Conservation (phyloP, 257 asterid species). For the Solanum pinnatisectum region DNA sequence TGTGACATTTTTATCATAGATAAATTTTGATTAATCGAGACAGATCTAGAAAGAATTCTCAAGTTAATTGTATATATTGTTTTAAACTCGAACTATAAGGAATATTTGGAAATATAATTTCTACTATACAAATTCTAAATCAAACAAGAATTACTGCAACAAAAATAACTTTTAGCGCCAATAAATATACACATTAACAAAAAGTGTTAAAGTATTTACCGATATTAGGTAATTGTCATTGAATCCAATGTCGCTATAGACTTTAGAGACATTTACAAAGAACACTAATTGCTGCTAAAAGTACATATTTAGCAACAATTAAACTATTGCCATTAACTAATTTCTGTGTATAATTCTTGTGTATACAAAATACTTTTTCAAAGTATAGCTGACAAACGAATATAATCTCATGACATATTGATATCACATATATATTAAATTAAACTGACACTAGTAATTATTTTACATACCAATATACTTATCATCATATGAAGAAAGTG, state of each 20-base stretch:
- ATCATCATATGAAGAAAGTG: neutral
- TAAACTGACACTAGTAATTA: neutral
- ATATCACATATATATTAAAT: neutral
- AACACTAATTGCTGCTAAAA: no score
- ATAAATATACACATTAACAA: no score
- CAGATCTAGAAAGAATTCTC: neutral
- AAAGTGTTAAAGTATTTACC: no score
- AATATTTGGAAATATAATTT: neutral
- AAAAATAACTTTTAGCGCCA: no score
- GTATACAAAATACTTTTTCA: neutral
- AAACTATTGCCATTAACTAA: no score
- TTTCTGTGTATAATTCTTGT: neutral
- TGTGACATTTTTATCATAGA: neutral
- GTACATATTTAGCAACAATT: no score
- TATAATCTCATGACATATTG: neutral
- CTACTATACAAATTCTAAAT: neutral
- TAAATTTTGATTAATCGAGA: neutral
- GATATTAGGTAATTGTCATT: no score
- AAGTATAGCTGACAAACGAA: neutral
- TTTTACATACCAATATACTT: neutral
- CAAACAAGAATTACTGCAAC: no score
- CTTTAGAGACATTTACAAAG: no score
- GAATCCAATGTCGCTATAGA: no score
- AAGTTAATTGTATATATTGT: neutral
- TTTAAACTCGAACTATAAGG: neutral